Evolutionary conservation across 192 early-diverging fungal species (phyloP).

Genomic region (Phycomyces blakesleeanus): DNA sequence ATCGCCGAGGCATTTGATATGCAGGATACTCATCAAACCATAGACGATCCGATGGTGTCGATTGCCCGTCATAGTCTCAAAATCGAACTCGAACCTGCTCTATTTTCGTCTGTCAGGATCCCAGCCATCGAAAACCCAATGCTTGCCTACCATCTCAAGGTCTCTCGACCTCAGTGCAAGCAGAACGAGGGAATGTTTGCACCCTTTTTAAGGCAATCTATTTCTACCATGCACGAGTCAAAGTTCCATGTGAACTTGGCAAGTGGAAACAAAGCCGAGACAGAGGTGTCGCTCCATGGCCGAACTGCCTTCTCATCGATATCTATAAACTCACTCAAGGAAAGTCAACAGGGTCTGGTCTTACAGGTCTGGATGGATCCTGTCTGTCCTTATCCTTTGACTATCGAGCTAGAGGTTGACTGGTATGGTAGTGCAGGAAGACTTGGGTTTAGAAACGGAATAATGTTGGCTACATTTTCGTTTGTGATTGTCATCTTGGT

Average conservation of each 20-base stretch:
- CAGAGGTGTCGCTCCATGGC: constrained; percentile 48
- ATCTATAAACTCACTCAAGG: constrained; percentile 4
- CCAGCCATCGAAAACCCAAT: constrained; percentile 50
- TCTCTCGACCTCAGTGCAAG: constrained; percentile 31
- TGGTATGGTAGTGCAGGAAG: constrained; percentile 69
- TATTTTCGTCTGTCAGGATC: constrained; percentile 41
- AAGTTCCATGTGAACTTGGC: constrained; percentile 48
- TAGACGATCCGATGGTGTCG: constrained; percentile 36
- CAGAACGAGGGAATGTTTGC: constrained; percentile 33
- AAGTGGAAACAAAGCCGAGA: constrained; percentile 6
- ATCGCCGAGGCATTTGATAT: constrained; percentile 37
- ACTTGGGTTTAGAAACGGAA: constrained; percentile 66
- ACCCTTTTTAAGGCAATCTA: constrained; percentile 52
- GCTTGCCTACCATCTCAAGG: constrained; percentile 47
- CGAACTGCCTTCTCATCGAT: constrained; percentile 39
- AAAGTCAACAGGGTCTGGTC: constrained; percentile 35
- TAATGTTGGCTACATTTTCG: constrained; percentile 62
- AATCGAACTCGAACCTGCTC: constrained; percentile 11
- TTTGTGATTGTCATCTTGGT: constrained; percentile 61
- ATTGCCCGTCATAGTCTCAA: constrained; percentile 22
- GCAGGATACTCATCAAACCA: constrained; percentile 9
- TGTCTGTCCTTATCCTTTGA: constrained; percentile 38
- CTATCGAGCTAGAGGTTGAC: constrained; percentile 52
- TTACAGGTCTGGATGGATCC: constrained; percentile 56
- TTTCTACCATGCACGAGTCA: constrained; percentile 51